Evolutionary conservation across 441 rosid genomes (phyloP).

Genomic region (Pelargonium citronellum): DNA sequence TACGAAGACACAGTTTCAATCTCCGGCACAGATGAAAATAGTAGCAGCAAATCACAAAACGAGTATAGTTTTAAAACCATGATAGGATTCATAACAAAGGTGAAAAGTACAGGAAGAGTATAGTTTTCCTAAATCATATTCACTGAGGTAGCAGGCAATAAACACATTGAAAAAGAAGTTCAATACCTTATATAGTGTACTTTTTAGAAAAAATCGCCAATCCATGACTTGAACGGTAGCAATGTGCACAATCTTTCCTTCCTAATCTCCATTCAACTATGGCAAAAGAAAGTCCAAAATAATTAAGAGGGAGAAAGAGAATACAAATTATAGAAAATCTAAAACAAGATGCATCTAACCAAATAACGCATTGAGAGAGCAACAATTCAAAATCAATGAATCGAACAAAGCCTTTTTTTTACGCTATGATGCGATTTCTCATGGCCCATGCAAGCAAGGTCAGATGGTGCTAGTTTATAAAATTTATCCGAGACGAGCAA

Average conservation of each 20-base stretch:
- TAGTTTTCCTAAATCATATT: too few species aligned
- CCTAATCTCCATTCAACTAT: constrained; percentile 79
- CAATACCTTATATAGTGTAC: constrained; percentile 55
- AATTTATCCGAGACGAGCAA: background rate
- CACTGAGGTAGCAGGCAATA: too few species aligned
- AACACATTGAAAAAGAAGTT: background rate
- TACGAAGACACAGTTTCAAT: too few species aligned
- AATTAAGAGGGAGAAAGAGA: background rate
- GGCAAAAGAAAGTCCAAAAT: constrained; percentile 17
- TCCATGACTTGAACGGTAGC: constrained; percentile 53
- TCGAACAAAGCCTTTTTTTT: background rate
- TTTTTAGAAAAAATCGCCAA: constrained; percentile 38
- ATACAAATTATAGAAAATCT: background rate
- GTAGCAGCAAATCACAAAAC: too few species aligned
- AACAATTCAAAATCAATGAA: background rate
- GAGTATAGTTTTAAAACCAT: too few species aligned
- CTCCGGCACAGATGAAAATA: too few species aligned
- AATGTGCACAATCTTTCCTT: constrained; percentile 45
- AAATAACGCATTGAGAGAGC: too few species aligned
- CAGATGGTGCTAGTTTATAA: background rate
- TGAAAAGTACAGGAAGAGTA: too few species aligned
- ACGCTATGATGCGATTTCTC: background rate
- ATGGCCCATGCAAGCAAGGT: background rate
- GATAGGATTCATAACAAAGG: too few species aligned
- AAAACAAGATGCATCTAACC: background rate